These are phyloP conservation scores for Suillus subaureus DNA, from an alignment of 768 basidiomycete genomes.

Conservation along the genomic window DNA sequence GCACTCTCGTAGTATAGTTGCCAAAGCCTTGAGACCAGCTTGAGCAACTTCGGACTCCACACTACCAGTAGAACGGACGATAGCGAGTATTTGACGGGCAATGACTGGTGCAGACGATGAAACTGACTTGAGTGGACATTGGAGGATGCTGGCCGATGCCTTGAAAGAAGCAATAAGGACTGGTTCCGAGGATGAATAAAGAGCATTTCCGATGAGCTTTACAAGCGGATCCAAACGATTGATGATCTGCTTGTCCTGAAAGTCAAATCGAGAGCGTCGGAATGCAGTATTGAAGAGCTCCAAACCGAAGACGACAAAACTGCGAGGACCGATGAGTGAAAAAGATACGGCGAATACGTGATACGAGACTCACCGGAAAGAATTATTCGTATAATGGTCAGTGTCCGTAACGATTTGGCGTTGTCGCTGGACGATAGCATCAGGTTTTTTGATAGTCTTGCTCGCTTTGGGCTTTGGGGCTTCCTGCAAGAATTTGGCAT, in stretches of 20 bases:
- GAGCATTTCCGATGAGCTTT: slow-evolving; percentile 83
- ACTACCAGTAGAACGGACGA: slow-evolving; percentile 79
- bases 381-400: slow-evolving; percentile 84
- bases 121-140: slow-evolving; percentile 79
- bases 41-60: slow-evolving; percentile 92
- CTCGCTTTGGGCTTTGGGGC: slow-evolving; percentile 37
- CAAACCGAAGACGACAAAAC: slow-evolving; percentile 89
- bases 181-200: slow-evolving; percentile 79
- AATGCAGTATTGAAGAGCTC: slow-evolving; percentile 89
- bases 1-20: slow-evolving; percentile 88
- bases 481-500: slow-evolving; percentile 82
- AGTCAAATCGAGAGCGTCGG: slow-evolving; percentile 83
- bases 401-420: slow-evolving; percentile 54
- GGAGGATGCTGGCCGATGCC: slow-evolving; percentile 76
- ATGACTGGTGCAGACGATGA: slow-evolving; percentile 79
- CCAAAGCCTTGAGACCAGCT: slow-evolving; percentile 83
- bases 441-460: slow-evolving; percentile 44
- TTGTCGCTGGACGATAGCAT: slow-evolving; percentile 79
- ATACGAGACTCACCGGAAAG: slow-evolving; percentile 64
- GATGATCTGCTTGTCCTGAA: slow-evolving; percentile 71
- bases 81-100: slow-evolving; percentile 79
- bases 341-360: neutral
- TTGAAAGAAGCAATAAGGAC: slow-evolving; percentile 79
- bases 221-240: slow-evolving; percentile 89
- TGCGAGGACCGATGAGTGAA: slow-evolving; percentile 29